Evolutionary conservation across 192 early-diverging fungal genomes (phyloP).

Genomic region (Backusella psychrophila): DNA sequence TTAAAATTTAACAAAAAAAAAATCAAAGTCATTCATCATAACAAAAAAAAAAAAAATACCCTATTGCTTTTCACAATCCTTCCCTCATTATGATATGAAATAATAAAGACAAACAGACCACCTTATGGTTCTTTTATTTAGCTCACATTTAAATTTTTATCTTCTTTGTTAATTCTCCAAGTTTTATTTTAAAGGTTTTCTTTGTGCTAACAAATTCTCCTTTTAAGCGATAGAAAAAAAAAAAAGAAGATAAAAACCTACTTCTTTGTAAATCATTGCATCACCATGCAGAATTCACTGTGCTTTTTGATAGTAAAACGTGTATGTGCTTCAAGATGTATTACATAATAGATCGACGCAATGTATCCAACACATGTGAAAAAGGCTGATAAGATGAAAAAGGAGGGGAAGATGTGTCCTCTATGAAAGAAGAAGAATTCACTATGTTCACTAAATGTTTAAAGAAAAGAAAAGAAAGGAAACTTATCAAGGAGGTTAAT

Average conservation of each 20-base stretch:
- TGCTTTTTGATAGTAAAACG: background rate
- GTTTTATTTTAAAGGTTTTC: background rate
- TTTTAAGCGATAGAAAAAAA: slow-evolving; percentile 14
- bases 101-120: background rate
- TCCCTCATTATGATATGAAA: background rate
- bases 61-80: background rate
- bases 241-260: background rate
- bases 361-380: background rate
- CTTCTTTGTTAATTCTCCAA: background rate
- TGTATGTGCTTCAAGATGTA: background rate
- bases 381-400: background rate
- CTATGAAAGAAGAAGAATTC: background rate
- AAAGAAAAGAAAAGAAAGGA: background rate
- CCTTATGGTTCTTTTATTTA: background rate
- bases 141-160: background rate
- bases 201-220: slow-evolving; percentile 10
- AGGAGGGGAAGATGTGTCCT: background rate
- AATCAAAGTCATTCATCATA: background rate
- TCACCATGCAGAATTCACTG: background rate
- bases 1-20: background rate
- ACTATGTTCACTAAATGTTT: slow-evolving; percentile 2
- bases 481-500: background rate
- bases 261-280: background rate
- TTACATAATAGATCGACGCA: background rate
- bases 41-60: background rate